Percentiles rank a stretch among this genome's conserved stretches.
phyloP scores from a whole-genome alignment of 1,139 yeast species.

The Suhomyces choctaworum region DNA sequence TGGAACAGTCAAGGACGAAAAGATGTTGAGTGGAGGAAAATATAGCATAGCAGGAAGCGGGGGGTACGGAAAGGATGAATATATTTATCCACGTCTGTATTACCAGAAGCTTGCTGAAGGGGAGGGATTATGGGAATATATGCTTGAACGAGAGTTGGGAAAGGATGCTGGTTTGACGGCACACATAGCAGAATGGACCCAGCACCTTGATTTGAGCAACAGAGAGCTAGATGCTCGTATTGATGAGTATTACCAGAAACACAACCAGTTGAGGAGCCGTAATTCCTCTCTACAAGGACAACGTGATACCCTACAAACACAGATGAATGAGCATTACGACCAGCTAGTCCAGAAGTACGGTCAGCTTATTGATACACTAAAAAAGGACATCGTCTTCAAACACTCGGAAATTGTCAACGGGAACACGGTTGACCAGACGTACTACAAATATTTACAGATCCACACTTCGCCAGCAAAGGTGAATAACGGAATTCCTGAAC shows the following conservation, averaged over 20 bases:
- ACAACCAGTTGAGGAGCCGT: conserved; percentile 15
- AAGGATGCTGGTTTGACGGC: background rate
- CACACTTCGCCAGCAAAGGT: background rate
- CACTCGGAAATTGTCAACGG: conserved; percentile 38
- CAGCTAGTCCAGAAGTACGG: conserved; percentile 19
- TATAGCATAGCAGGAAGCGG: conserved; percentile 30
- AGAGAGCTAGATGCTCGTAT: conserved; percentile 18
- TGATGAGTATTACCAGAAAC: conserved; percentile 18
- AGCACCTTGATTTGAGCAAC: conserved; percentile 24
- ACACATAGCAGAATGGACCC: conserved; percentile 23
- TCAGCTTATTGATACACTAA: conserved; percentile 18
- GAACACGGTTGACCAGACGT: conserved; percentile 4
- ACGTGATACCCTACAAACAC: conserved; percentile 23
- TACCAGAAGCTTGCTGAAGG: conserved; percentile 29
- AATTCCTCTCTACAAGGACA: conserved; percentile 20
- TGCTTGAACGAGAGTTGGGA: conserved; percentile 14
- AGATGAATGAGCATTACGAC: conserved; percentile 29
- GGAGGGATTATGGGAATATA: conserved; percentile 42
- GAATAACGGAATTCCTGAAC: conserved; percentile 23
- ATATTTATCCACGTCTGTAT: conserved; percentile 30
- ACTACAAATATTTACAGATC: background rate
- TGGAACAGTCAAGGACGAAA: conserved; percentile 16
- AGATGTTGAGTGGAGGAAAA: conserved; percentile 27
- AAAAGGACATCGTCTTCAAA: conserved; percentile 25
- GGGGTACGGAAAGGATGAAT: conserved; percentile 30